Conservation (phyloP, 345 rosid species). For the Iberis pinnata region DNA sequence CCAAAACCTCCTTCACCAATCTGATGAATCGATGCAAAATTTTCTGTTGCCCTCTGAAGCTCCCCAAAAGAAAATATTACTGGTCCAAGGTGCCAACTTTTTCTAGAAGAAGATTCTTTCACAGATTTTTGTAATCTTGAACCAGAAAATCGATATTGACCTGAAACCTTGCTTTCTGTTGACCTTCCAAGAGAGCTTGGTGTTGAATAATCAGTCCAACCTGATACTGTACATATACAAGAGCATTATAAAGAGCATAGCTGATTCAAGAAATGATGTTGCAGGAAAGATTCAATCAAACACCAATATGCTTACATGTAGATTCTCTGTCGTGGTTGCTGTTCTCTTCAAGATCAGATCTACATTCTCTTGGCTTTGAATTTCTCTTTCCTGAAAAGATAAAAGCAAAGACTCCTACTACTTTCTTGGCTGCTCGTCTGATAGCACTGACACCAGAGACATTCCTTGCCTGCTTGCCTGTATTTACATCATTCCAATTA, state of each 20-base stretch:
- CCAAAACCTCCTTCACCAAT: constrained; percentile 85
- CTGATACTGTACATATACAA: constrained; percentile 31
- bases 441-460: constrained; percentile 21
- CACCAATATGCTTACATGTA: constrained; percentile 47
- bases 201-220: constrained; percentile 43
- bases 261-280: constrained; percentile 15
- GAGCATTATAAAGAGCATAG: background rate
- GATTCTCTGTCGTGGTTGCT: constrained; percentile 24
- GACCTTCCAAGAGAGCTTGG: constrained; percentile 41
- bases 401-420: constrained; percentile 37
- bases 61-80: constrained; percentile 51
- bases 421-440: constrained; percentile 42
- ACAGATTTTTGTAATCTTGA: constrained; percentile 20
- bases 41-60: constrained; percentile 64
- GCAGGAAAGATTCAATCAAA: constrained; percentile 8
- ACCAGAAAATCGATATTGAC: constrained; percentile 39
- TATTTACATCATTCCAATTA: constrained; percentile 19
- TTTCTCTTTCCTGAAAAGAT: constrained; percentile 28
- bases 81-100: constrained; percentile 35
- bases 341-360: constrained; percentile 29
- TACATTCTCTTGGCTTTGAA: constrained; percentile 20
- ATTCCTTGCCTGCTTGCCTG: constrained; percentile 2
- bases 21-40: constrained; percentile 52
- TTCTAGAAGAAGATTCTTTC: constrained; percentile 33
- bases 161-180: constrained; percentile 36